These are phyloP conservation scores for Houttuynia cordata DNA, from an alignment of 164 flowering plant genomes.

Conservation along the genomic window DNA sequence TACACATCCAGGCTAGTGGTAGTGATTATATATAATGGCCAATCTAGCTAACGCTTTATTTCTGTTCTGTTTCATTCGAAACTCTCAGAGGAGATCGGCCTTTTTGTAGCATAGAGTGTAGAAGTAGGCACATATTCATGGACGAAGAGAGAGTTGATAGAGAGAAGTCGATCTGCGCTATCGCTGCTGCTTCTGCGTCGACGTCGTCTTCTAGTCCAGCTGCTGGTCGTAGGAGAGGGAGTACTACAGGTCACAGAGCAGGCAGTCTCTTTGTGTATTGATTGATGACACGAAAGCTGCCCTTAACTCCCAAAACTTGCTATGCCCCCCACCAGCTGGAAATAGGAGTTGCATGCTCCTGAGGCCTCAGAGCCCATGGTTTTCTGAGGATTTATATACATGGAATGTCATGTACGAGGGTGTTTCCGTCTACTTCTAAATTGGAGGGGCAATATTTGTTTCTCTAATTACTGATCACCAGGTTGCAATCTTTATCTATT, in stretches of 20 bases:
- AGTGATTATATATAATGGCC: background rate
- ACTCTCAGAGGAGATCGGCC: conserved; percentile 47
- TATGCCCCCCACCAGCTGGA: too few species aligned
- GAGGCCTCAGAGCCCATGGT: too few species aligned
- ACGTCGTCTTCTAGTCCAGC: background rate
- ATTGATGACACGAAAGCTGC: background rate
- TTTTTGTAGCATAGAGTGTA: conserved; percentile 67
- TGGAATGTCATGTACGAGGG: too few species aligned
- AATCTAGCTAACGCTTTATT: too few species aligned
- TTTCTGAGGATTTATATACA: too few species aligned
- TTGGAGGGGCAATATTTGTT: too few species aligned
- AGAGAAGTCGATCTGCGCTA: conserved; percentile 23
- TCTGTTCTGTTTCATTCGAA: background rate
- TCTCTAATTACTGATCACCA: too few species aligned
- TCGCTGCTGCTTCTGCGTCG: conserved; percentile 13
- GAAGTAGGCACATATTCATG: conserved; percentile 56
- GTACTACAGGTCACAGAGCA: background rate
- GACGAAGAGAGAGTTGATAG: conserved; percentile 33
- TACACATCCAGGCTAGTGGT: too few species aligned
- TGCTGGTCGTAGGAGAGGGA: background rate
- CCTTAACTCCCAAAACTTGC: too few species aligned
- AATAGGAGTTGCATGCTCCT: too few species aligned
- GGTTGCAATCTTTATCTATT: too few species aligned
- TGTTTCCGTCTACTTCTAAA: too few species aligned
- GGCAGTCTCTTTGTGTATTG: background rate